Conservation (phyloP, 257 asterid species). For the Ligustrum vulgare region DNA sequence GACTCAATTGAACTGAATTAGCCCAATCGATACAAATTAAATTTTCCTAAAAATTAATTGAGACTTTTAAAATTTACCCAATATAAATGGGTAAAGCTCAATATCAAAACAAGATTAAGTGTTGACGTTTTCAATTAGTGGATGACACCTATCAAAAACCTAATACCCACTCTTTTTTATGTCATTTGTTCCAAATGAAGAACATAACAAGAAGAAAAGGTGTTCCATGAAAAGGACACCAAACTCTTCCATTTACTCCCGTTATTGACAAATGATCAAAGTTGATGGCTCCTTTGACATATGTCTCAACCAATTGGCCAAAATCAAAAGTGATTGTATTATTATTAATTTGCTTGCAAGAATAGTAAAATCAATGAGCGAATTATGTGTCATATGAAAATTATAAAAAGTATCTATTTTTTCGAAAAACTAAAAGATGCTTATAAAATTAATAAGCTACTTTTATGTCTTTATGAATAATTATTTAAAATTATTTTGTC, state of each 20-base stretch:
- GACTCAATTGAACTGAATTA: too few relatives aligned
- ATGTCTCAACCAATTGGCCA: neutral
- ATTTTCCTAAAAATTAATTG: too few relatives aligned
- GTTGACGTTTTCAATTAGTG: neutral
- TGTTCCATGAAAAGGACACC: neutral
- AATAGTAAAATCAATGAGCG: neutral
- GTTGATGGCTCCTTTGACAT: neutral
- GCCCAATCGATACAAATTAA: too few relatives aligned
- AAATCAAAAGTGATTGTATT: neutral
- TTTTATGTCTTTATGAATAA: too few relatives aligned
- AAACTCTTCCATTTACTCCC: neutral
- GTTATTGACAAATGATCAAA: neutral
- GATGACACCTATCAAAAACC: neutral
- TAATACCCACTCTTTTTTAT: neutral
- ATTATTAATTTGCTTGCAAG: neutral
- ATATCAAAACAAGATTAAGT: too few relatives aligned
- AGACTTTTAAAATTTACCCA: too few relatives aligned
- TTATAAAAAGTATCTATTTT: too few relatives aligned
- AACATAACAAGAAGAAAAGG: neutral
- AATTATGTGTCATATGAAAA: neutral
- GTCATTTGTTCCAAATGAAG: neutral
- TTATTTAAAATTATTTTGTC: too few relatives aligned
- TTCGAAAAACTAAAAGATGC: too few relatives aligned
- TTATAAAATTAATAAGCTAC: too few relatives aligned
- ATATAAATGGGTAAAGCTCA: too few relatives aligned